phyloP scores from a whole-genome alignment of 73 alveolate genomes.

The Blepharisma stoltei region DNA sequence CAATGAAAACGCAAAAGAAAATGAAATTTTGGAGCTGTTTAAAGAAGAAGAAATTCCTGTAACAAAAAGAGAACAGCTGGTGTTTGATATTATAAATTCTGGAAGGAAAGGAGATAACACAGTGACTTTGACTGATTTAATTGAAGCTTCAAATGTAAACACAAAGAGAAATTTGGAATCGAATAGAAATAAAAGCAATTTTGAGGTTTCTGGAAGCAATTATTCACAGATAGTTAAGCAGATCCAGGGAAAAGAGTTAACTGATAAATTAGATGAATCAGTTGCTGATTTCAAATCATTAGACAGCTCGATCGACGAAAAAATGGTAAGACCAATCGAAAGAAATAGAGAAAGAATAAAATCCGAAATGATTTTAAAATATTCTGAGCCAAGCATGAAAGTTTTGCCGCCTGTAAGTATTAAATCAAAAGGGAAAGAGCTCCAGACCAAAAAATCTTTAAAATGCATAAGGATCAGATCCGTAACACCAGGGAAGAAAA shows the following conservation, averaged over 20 bases:
- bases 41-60: slow-evolving; percentile 27
- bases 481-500: too few species aligned
- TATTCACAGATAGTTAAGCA: background rate
- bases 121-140: background rate
- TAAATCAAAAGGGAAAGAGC: too few species aligned
- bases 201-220: background rate
- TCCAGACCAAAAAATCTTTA: too few species aligned
- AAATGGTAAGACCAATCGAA: background rate
- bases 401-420: too few species aligned
- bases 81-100: slow-evolving; percentile 14
- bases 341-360: too few species aligned
- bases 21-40: background rate
- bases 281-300: background rate
- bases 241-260: slow-evolving; percentile 2
- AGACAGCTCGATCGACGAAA: slow-evolving; percentile 13
- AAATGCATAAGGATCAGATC: too few species aligned
- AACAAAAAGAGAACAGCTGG: slow-evolving; percentile 16
- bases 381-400: too few species aligned
- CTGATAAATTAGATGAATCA: background rate
- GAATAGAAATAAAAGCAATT: background rate
- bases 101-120: slow-evolving; percentile 15
- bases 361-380: too few species aligned
- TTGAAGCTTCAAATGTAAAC: background rate
- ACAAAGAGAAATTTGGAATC: background rate
- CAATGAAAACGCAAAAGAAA: background rate